A percentile compares a stretch with the other conserved stretches of the same genome.
Conservation (phyloP, 768 basidiomycete species). For the Bullera alba region DNA sequence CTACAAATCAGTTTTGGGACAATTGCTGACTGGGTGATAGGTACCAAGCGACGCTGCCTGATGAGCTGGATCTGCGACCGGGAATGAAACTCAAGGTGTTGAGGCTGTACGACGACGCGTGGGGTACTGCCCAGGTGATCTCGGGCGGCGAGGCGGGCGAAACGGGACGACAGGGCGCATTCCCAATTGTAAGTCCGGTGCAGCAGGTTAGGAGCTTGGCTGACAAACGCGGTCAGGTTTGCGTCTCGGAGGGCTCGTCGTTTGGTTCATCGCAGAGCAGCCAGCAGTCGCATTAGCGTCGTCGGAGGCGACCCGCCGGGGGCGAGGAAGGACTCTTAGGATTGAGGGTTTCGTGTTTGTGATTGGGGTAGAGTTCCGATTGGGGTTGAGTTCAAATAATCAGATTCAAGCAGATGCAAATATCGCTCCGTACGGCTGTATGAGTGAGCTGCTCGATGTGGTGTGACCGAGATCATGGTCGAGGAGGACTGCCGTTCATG, state of each 20-base stretch:
- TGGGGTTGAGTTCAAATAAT: too few relatives aligned
- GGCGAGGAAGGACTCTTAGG: too few relatives aligned
- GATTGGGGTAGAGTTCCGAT: too few relatives aligned
- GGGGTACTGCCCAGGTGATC: slow-evolving; percentile 42
- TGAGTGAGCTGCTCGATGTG: too few relatives aligned
- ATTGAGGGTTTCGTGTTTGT: too few relatives aligned
- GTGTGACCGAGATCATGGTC: too few relatives aligned
- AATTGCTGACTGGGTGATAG: slow-evolving; percentile 4
- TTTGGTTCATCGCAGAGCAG: slow-evolving; percentile 11
- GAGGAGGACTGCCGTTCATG: too few relatives aligned
- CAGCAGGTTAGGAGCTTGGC: neutral
- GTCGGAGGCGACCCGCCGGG: too few relatives aligned
- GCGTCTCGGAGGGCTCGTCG: slow-evolving; percentile 25
- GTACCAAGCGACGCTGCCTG: slow-evolving; percentile 40
- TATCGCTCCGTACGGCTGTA: too few relatives aligned
- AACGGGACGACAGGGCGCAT: slow-evolving; percentile 36
- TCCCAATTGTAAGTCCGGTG: slow-evolving; percentile 36
- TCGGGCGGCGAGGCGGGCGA: slow-evolving; percentile 15
- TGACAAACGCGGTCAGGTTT: slow-evolving; percentile 9
- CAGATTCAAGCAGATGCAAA: too few relatives aligned
- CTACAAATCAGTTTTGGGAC: neutral
- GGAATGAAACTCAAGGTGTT: slow-evolving; percentile 42
- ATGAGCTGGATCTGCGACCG: slow-evolving; percentile 43
- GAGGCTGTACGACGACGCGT: slow-evolving; percentile 44
- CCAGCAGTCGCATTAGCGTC: slow-evolving; percentile 6